phyloP scores from a whole-genome alignment of 768 basidiomycete species.

The Pulveroboletus frians region DNA sequence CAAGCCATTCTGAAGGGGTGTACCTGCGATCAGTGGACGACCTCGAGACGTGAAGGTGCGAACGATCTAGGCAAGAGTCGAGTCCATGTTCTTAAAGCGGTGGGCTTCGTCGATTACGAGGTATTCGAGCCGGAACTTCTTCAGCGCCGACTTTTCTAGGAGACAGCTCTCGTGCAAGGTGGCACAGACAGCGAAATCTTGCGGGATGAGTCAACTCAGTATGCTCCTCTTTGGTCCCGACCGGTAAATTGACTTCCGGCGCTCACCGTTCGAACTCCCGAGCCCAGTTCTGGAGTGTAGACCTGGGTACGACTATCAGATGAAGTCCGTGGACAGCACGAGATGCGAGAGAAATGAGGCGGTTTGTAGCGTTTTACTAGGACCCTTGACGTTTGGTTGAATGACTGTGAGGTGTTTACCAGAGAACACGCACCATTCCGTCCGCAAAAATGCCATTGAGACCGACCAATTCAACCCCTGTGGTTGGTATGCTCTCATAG shows the following conservation, averaged over 20 bases:
- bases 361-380: slow-evolving; percentile 97
- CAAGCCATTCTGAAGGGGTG: slow-evolving; percentile 93
- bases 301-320: slow-evolving; percentile 96
- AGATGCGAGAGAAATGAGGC: slow-evolving; percentile 96
- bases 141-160: slow-evolving; percentile 84
- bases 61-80: slow-evolving; percentile 90
- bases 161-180: slow-evolving; percentile 97
- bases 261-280: slow-evolving; percentile 93
- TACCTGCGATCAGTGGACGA: slow-evolving; percentile 90
- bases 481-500: slow-evolving; percentile 90
- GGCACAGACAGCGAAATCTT: slow-evolving; percentile 90
- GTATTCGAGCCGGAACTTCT: slow-evolving; percentile 96
- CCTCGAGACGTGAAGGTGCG: slow-evolving; percentile 85
- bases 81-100: slow-evolving; percentile 98
- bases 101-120: slow-evolving; percentile 98
- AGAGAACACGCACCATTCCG: slow-evolving; percentile 64
- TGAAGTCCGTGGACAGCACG: slow-evolving; percentile 75
- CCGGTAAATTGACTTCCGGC: slow-evolving; percentile 74
- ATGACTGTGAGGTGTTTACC: not conserved
- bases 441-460: slow-evolving; percentile 95
- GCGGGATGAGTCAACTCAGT: slow-evolving; percentile 73
- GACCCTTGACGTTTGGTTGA: slow-evolving; percentile 52
- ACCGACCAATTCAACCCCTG: slow-evolving; percentile 98
- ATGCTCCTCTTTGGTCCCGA: slow-evolving; percentile 87
- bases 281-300: slow-evolving; percentile 93